These are phyloP conservation scores for Hypoxylon rickii DNA, from an alignment of 495 filamentous ascomycete genomes.

Conservation along the genomic window DNA sequence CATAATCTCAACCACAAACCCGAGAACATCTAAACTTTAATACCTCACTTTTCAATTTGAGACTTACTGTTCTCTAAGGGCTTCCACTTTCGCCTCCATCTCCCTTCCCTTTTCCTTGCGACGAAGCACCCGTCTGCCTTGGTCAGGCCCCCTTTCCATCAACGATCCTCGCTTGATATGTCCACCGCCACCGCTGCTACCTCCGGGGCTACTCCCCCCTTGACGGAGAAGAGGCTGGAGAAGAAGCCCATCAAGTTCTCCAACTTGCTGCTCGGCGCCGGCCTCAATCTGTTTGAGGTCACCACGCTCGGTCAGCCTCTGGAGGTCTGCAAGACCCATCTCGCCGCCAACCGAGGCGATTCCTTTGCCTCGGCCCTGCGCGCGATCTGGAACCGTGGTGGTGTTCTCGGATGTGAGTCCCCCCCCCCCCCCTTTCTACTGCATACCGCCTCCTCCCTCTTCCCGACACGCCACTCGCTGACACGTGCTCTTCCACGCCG, in stretches of 20 bases:
- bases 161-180: conserved; percentile 57
- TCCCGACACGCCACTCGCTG: not conserved
- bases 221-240: conserved; percentile 65
- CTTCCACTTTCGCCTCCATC: conserved; percentile 10
- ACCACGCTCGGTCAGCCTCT: conserved; percentile 84
- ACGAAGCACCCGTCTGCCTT: conserved; percentile 88
- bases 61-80: conserved; percentile 10
- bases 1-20: conserved; percentile 2
- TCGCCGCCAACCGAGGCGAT: conserved; percentile 94
- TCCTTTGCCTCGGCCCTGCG: conserved; percentile 79
- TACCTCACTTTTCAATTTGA: conserved; percentile 15
- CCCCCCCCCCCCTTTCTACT: too few relatives aligned
- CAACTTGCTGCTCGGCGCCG: conserved; percentile 94
- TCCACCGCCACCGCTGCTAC: conserved; percentile 60
- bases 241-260: conserved; percentile 99
- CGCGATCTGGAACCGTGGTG: conserved; percentile 92
- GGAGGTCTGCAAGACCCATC: conserved; percentile 98
- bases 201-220: conserved; percentile 57
- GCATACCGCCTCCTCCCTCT: not conserved
- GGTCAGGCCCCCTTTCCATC: conserved; percentile 80
- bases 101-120: conserved; percentile 55
- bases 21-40: conserved; percentile 17
- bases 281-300: conserved; percentile 97
- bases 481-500: conserved; percentile 11
- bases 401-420: conserved; percentile 90